Conservation (phyloP, 176 grass and related monocot species). For the Puccinellia tenuiflora region DNA sequence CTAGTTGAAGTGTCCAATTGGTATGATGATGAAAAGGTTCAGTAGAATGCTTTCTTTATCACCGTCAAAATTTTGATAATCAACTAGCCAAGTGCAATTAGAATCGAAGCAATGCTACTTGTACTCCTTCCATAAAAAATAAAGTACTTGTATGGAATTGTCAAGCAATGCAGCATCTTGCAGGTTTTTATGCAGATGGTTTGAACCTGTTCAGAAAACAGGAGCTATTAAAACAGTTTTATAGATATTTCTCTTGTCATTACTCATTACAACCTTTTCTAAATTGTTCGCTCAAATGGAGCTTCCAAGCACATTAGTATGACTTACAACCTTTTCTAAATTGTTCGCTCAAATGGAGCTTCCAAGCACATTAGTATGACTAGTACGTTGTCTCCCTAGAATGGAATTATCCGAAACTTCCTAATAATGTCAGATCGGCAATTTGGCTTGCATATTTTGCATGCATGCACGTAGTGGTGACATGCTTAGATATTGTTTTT, state of each 20-base stretch:
- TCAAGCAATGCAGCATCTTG: background rate
- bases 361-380: background rate
- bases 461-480: background rate
- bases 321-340: background rate
- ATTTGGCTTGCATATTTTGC: constrained; percentile 23
- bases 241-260: background rate
- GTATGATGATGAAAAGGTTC: background rate
- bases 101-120: background rate
- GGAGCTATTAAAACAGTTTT: background rate
- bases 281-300: no score
- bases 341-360: background rate
- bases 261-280: no score
- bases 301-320: no score
- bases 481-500: background rate
- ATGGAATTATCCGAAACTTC: constrained; percentile 5
- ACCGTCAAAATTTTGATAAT: constrained; percentile 1
- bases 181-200: background rate
- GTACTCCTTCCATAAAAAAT: background rate
- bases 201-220: constrained; percentile 6
- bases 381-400: background rate
- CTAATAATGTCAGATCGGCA: background rate
- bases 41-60: background rate
- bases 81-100: background rate
- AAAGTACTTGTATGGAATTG: constrained; percentile 6
- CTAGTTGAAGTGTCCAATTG: background rate